Evolutionary conservation across 768 basidiomycete species (phyloP), one percentile per base, ranked within the genome.

Genomic region (Hericium coralloides): DNA sequence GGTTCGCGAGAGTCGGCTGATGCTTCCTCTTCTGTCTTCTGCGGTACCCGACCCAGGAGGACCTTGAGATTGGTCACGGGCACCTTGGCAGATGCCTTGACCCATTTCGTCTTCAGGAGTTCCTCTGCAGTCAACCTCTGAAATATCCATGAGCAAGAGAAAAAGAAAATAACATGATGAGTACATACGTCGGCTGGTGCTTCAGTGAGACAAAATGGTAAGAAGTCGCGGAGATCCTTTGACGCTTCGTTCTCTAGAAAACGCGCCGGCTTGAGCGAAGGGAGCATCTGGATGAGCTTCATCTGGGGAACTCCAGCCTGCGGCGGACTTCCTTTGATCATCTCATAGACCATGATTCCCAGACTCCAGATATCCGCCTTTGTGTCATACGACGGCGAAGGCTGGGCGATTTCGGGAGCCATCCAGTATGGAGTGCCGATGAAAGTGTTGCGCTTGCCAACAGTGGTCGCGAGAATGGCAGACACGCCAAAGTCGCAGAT

Each of bases 361-460:
- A 99, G 73, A 66, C 92, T 94, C 97, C 97, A 98, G 45, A 99
- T 92, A 66, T 99, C 97, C 2, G 95, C 97, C 69, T 97, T 98
- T 53, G 90, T 89, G 66, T 99, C 95, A 70, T 99, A 98, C 45
- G 85, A 79, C n/a, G 92, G 52, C 9, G 18, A 85, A 10, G 80
- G 79, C 61, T 92, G 89, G 15, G 95, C 91, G 3, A 98, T 93
- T 70, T 99, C 97, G 0, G 97, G 97, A 0, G 97, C 97, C 97
- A 99, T 99, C 95, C 95, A 98, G 68, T 97, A 92, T 0, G 95
- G 95, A 1, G 97, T 98, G 1, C 97, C 97, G 59, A 95, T 92
- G 66, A 98, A 82, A 0, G 97, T 99, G 53, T 95, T 93, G 22
- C 97, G 84, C 70, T 98, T 98, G 69, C 92, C 92, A 12, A 86